Evolutionary conservation across 2,329 filamentous ascomycete genomes (phyloP).

Genomic region (Xylaria arbuscula): DNA sequence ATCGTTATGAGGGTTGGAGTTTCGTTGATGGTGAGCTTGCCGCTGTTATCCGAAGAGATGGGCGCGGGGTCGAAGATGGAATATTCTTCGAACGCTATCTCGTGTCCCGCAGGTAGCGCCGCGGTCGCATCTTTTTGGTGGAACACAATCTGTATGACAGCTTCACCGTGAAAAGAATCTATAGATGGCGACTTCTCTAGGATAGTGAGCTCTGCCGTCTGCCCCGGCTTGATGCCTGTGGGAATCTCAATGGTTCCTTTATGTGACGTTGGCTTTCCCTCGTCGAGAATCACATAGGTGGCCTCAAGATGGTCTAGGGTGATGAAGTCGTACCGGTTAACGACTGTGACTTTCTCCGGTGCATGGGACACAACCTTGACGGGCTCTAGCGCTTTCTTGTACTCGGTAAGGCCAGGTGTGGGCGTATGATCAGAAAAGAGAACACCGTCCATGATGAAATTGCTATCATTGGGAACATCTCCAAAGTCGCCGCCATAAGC

Average conservation of each 20-base stretch:
- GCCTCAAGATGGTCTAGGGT: slow-evolving; percentile 55
- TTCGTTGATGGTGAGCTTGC: slow-evolving; percentile 42
- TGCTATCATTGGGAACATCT: slow-evolving; percentile 66
- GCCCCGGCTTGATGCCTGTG: slow-evolving; percentile 43
- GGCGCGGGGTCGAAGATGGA: slow-evolving; percentile 32
- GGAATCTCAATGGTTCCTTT: slow-evolving; percentile 45
- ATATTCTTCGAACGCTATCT: slow-evolving; percentile 49
- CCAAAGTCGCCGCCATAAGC: slow-evolving; percentile 57
- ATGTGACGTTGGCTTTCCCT: slow-evolving; percentile 43
- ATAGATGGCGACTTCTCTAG: slow-evolving; percentile 26
- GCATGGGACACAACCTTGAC: slow-evolving; percentile 56
- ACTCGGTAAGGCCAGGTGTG: slow-evolving; percentile 56
- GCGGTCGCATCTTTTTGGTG: slow-evolving; percentile 41
- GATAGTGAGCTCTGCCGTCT: slow-evolving; percentile 44
- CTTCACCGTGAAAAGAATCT: slow-evolving; percentile 37
- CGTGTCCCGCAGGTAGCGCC: slow-evolving; percentile 44
- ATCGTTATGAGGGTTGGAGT: slow-evolving; percentile 45
- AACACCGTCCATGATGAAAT: slow-evolving; percentile 65
- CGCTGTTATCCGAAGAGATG: slow-evolving; percentile 9
- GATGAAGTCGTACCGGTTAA: slow-evolving; percentile 57
- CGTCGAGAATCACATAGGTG: slow-evolving; percentile 47
- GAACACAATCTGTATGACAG: slow-evolving; percentile 46
- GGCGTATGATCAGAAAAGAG: slow-evolving; percentile 60
- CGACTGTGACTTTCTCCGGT: slow-evolving; percentile 46
- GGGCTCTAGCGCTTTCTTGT: slow-evolving; percentile 61